These are phyloP conservation scores for Diaporthe sp. DNA, from an alignment of 2,329 filamentous ascomycete species.

Conservation along the genomic window DNA sequence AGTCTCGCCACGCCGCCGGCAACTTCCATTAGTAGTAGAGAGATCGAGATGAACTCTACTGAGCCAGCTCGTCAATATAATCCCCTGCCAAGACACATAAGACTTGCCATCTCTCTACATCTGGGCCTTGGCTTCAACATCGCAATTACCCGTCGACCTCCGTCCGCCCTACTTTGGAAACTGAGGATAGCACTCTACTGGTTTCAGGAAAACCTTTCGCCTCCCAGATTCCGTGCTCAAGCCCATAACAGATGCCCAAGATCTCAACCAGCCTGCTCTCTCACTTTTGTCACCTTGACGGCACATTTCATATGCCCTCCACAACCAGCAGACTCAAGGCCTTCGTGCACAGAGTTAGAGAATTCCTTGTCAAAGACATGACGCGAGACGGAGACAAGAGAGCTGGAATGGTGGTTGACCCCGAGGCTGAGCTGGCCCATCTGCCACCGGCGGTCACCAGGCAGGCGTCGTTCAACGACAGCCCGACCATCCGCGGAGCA, in stretches of 20 bases:
- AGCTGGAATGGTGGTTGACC: not conserved
- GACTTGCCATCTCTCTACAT: conserved; percentile 5
- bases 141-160: not conserved
- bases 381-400: conserved; percentile 20
- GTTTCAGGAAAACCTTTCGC: not conserved
- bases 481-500: conserved; percentile 4
- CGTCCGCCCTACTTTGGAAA: not conserved
- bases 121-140: conserved; percentile 16
- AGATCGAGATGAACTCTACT: conserved; percentile 16
- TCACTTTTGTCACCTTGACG: not conserved
- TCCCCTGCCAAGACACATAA: conserved; percentile 8
- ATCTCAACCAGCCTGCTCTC: not conserved
- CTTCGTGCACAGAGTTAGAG: conserved; percentile 1
- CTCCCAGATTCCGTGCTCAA: not conserved
- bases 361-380: conserved; percentile 15
- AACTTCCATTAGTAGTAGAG: not conserved
- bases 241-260: conserved; percentile 21
- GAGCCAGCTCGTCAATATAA: conserved; percentile 4
- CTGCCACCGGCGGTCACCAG: conserved; percentile 3
- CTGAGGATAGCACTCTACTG: not conserved
- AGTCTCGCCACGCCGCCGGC: conserved; percentile 18
- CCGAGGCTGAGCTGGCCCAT: conserved; percentile 15
- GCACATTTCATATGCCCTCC: conserved; percentile 15
- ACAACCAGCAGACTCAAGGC: conserved; percentile 12
- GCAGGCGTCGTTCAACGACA: conserved; percentile 15